These are phyloP conservation scores for Brassica nigra DNA, from an alignment of 345 rosid species.

Conservation along the genomic window DNA sequence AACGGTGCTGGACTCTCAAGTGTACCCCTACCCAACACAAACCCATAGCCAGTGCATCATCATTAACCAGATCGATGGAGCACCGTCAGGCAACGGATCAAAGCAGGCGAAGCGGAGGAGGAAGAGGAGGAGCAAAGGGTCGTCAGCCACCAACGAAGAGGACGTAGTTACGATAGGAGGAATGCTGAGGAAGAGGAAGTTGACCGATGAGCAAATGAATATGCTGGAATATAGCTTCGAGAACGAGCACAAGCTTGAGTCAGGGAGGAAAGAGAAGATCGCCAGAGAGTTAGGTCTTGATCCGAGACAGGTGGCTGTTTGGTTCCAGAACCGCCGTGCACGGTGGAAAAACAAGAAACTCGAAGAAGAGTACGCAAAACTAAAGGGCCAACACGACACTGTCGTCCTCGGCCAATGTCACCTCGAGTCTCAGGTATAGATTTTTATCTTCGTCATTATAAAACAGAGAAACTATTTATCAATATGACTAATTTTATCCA, in stretches of 20 bases:
- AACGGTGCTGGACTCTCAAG: conserved; percentile 26
- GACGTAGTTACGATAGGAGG: conserved; percentile 23
- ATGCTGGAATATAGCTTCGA: conserved; percentile 70
- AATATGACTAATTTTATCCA: not conserved
- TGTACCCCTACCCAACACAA: conserved; percentile 23
- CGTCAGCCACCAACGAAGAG: conserved; percentile 33
- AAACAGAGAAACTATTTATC: not conserved
- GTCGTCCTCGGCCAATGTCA: conserved; percentile 57
- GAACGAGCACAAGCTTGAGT: conserved; percentile 76
- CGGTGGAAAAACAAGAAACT: conserved; percentile 93
- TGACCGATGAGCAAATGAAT: conserved; percentile 62
- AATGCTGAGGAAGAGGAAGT: conserved; percentile 66
- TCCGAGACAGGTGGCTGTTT: conserved; percentile 93
- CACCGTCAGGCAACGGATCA: conserved; percentile 44
- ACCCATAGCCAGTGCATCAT: conserved; percentile 20
- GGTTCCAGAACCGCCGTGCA: conserved; percentile 97
- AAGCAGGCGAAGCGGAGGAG: conserved; percentile 56
- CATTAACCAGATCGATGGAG: conserved; percentile 28
- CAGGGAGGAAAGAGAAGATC: conserved; percentile 76
- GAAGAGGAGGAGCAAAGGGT: conserved; percentile 58
- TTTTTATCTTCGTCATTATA: not conserved
- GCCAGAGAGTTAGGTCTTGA: conserved; percentile 83
- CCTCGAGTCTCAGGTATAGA: conserved; percentile 74
- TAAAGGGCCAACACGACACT: conserved; percentile 54
- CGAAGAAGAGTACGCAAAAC: conserved; percentile 68